Conservation (phyloP, 2,329 filamentous ascomycete genomes). For the Aaosphaeria pasadenensis region DNA sequence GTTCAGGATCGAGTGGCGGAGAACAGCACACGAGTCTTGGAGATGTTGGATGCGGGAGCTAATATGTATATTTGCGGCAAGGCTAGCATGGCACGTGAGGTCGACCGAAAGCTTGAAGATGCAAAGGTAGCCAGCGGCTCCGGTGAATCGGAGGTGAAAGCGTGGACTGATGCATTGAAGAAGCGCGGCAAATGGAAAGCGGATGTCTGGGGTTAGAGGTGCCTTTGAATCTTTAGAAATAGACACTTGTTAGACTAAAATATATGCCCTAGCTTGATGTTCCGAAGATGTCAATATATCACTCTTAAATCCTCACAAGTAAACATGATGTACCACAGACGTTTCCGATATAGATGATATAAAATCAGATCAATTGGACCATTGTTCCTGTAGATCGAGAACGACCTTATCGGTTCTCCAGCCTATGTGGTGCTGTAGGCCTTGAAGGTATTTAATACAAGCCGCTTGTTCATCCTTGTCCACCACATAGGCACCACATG, state of each 20-base stretch:
- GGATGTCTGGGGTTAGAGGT: constrained; percentile 49
- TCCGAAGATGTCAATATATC: background rate
- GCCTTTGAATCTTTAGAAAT: constrained; percentile 1
- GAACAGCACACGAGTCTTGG: constrained; percentile 24
- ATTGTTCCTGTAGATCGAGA: constrained; percentile 21
- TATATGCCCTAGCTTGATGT: background rate
- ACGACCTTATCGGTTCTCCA: constrained; percentile 28
- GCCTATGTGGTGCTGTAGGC: constrained; percentile 19
- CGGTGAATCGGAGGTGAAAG: constrained; percentile 40
- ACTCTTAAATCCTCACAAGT: too few relatives aligned
- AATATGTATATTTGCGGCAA: constrained; percentile 42
- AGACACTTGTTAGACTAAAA: background rate
- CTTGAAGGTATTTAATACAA: constrained; percentile 23
- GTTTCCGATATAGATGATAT: background rate
- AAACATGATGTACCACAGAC: background rate
- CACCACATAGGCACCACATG: constrained; percentile 25
- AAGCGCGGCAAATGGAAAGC: constrained; percentile 53
- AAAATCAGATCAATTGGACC: constrained; percentile 5
- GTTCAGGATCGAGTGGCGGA: constrained; percentile 40
- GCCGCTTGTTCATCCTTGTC: constrained; percentile 23
- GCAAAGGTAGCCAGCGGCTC: constrained; percentile 37
- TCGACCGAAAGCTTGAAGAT: constrained; percentile 37
- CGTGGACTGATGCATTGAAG: constrained; percentile 49
- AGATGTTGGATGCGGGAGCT: constrained; percentile 36
- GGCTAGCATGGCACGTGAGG: constrained; percentile 42